Percentiles rank a stretch among this genome's conserved stretches.
Conservation (phyloP, 495 filamentous ascomycete genomes). For the Corynascus novoguineensis region DNA sequence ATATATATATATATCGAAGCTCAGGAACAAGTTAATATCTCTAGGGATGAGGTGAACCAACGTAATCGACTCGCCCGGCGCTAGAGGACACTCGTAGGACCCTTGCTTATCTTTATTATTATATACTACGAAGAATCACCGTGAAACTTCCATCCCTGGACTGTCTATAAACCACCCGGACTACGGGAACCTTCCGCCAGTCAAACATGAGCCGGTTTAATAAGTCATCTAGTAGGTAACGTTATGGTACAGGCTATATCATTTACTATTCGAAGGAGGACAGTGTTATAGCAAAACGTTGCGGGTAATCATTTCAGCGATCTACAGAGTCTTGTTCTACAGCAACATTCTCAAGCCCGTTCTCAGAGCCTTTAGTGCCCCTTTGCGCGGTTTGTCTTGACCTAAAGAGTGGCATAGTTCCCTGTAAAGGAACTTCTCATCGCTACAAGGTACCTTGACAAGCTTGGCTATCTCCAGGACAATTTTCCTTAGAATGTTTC, state of each 20-base stretch:
- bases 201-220: no score
- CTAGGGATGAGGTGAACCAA: background rate
- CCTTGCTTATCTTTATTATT: background rate
- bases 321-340: background rate
- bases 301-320: background rate
- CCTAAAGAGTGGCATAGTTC: background rate
- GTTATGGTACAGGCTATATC: no score
- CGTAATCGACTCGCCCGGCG: background rate
- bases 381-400: background rate
- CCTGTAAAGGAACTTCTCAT: background rate
- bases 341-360: conserved; percentile 2
- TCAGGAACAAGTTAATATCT: background rate
- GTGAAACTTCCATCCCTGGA: no score
- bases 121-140: background rate
- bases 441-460: conserved; percentile 2
- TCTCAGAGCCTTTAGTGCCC: background rate
- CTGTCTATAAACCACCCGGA: no score
- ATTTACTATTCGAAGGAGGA: background rate
- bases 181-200: no score
- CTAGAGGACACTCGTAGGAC: background rate
- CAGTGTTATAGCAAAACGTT: background rate
- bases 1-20: conserved; percentile 1
- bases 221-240: no score
- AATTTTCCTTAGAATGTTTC: conserved; percentile 6
- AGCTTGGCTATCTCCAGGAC: conserved; percentile 3